phyloP scores from a whole-genome alignment of 1,284 basidiomycete species.

The Exobasidium rhododendri region DNA sequence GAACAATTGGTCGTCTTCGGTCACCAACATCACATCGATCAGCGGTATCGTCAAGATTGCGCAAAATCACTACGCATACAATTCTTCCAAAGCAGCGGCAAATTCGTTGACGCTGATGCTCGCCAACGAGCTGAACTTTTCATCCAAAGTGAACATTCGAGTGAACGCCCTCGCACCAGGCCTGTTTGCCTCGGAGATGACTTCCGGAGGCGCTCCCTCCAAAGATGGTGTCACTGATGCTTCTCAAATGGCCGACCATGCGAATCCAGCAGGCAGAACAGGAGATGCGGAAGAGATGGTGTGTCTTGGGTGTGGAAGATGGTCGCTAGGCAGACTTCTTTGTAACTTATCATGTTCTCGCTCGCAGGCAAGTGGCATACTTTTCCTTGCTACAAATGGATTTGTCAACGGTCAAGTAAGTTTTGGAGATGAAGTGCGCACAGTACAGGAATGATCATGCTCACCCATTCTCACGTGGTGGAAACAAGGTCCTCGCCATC shows the following conservation, averaged over 20 bases:
- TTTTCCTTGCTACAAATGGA: slow-evolving; percentile 30
- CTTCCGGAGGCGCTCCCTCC: slow-evolving; percentile 17
- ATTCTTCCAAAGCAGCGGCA: slow-evolving; percentile 41
- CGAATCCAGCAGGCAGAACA: slow-evolving; percentile 35
- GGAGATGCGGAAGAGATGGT: slow-evolving; percentile 34
- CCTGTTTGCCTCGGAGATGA: slow-evolving; percentile 41
- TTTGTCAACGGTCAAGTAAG: slow-evolving; percentile 35
- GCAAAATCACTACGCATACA: slow-evolving; percentile 43
- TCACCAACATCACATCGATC: slow-evolving; percentile 43
- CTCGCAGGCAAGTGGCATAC: slow-evolving; percentile 28
- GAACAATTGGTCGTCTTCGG: slow-evolving; percentile 13
- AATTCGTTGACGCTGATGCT: slow-evolving; percentile 43
- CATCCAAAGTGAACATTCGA: slow-evolving; percentile 18
- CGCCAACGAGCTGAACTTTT: slow-evolving; percentile 34
- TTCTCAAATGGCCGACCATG: slow-evolving; percentile 20
- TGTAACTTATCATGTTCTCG: no score
- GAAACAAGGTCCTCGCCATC: slow-evolving; percentile 24
- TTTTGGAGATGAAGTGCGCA: no score
- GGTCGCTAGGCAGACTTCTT: neutral
- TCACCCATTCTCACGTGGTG: no score
- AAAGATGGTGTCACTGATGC: slow-evolving; percentile 22
- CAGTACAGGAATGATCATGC: no score
- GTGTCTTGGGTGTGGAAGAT: no score
- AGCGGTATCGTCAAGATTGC: slow-evolving; percentile 29
- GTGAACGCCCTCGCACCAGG: slow-evolving; percentile 46